Evolutionary conservation across 371 early-diverging fungal species (phyloP), one percentile per base, ranked within the genome.

Genomic region (Blakeslea trispora): DNA sequence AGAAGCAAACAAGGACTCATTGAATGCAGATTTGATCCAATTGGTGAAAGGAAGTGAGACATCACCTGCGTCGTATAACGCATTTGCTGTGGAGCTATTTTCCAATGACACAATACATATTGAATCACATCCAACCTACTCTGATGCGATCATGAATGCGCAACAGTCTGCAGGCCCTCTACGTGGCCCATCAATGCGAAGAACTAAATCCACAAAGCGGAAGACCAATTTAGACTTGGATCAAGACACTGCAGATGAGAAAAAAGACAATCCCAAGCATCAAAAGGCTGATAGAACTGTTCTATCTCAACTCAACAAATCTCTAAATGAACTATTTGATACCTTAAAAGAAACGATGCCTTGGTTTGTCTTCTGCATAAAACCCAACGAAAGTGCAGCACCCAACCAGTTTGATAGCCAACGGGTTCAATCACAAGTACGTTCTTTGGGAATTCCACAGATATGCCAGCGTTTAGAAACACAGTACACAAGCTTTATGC

Each of bases 311-410:
- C 81, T 92, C 59, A 86, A 87, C 50, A 79, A 79, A 1, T 82
- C 90, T 0, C 62, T 94, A n/a, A 80, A 85, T 43, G 92, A 92
- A 58, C 71, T 96, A 14, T 74, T 94, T 24, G 89, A 84, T 21
- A 86, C 91, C 13, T 65, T 96, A 19, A 86, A 85, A 46, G 91
- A 92, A 55, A 93, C 96, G 0, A 80, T 86, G 34, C 83, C 92
- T 11, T 96, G 96, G 97, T 92, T 90, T 66, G 74, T 96, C 34
- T 75, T 92, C 60, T 93, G 93, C 72, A 67, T 97, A 40, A 63
- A 53, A 31, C 86, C 90, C 6, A 87, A 86, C 59, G 88, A 86
- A 59, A 66, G 80, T 18, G 75, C 74, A 48, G 75, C 79, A 57
- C 73, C 84, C 42, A 71, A 75, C n/a, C 61, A 66, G 50, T 85